Conservation (phyloP, 139 green algal genomes). For the Yamagishiella unicocca region DNA sequence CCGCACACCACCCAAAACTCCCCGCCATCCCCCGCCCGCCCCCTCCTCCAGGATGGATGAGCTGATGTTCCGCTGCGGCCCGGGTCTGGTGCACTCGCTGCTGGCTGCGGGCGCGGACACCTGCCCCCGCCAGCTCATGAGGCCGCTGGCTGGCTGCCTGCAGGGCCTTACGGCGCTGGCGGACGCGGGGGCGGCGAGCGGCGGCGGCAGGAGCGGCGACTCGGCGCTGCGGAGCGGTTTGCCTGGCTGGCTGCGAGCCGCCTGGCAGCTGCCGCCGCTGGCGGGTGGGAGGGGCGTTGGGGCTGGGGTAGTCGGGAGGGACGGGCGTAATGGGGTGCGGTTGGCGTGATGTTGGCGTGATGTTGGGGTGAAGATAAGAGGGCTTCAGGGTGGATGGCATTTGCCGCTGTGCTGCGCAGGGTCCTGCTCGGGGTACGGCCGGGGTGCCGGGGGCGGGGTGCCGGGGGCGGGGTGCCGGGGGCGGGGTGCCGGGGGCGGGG, state of each 20-base stretch:
- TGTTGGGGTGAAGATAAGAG: not conserved
- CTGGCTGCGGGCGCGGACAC: conserved; percentile 67
- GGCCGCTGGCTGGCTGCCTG: conserved; percentile 66
- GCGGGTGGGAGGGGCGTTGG: conserved; percentile 26
- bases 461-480: too few species aligned
- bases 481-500: too few species aligned
- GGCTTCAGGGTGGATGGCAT: too few species aligned
- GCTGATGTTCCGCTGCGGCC: conserved; percentile 49
- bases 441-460: too few species aligned
- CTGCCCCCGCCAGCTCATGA: conserved; percentile 75
- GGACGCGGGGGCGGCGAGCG: not conserved
- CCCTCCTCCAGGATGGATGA: conserved; percentile 25
- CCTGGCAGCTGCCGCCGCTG: conserved; percentile 30
- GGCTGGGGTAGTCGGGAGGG: not conserved
- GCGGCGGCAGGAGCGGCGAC: conserved; percentile 52
- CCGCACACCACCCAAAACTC: not conserved
- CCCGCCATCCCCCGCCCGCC: too few species aligned
- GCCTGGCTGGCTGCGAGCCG: conserved; percentile 14
- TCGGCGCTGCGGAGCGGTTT: not conserved
- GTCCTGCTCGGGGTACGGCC: too few species aligned
- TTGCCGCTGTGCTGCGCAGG: too few species aligned
- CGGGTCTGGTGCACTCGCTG: conserved; percentile 57
- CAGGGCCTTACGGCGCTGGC: conserved; percentile 49
- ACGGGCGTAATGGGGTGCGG: not conserved
- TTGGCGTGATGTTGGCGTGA: not conserved